These are phyloP conservation scores for Aspergillus uvarum DNA, from an alignment of 2,329 filamentous ascomycete species.

Conservation along the genomic window DNA sequence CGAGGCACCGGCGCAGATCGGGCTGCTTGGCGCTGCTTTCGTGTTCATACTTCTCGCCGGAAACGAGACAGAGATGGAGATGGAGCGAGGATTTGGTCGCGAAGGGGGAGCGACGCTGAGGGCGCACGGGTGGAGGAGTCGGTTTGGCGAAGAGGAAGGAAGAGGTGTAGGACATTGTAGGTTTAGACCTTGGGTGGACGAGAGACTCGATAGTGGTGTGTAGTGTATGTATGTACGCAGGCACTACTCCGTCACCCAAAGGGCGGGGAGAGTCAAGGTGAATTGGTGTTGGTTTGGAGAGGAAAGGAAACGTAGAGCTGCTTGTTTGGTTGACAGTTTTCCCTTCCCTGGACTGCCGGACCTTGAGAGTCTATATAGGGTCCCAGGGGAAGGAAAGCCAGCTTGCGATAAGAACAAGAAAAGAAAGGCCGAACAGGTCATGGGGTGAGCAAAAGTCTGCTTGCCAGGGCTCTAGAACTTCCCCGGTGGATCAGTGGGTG, in stretches of 20 bases:
- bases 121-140: not conserved
- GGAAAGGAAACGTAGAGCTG: not conserved
- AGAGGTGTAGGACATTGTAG: slow-evolving; percentile 7
- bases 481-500: not conserved
- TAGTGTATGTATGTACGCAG: not conserved
- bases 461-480: slow-evolving; percentile 5
- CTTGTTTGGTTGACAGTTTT: not conserved
- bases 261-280: not conserved
- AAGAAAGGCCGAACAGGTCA: not conserved
- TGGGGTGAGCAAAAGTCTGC: slow-evolving; percentile 4
- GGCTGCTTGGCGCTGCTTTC: slow-evolving; percentile 6
- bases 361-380: slow-evolving; percentile 2
- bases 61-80: slow-evolving; percentile 4
- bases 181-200: not conserved
- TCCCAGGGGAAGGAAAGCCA: not conserved
- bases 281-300: not conserved
- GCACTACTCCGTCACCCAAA: slow-evolving; percentile 3
- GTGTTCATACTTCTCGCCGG: slow-evolving; percentile 7
- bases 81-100: slow-evolving; percentile 2
- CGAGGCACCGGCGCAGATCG: slow-evolving; percentile 7
- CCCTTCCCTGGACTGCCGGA: not conserved
- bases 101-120: not conserved
- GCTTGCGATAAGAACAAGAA: not conserved
- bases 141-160: slow-evolving; percentile 5
- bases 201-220: not conserved